Base-by-base conservation (phyloP, 2,329 filamentous ascomycete genomes). In the Mariannaea elegans region DNA sequence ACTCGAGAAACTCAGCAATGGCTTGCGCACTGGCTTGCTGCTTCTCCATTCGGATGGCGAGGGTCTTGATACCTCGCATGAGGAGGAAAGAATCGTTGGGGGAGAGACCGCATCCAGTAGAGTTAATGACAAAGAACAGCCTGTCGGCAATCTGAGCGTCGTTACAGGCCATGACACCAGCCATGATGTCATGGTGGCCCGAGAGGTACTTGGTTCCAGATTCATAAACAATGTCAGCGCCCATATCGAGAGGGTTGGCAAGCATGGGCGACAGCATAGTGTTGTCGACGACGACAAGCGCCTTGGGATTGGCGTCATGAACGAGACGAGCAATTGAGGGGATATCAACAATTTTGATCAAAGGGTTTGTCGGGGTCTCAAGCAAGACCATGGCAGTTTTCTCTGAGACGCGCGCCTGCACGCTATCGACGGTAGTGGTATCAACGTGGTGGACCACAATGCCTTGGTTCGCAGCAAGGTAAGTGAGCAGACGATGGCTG, bases 131-230 rank as follows among this genome's bases (percentile, higher is more conserved):
- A 79, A 97, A 98, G 81, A 91, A 99, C 67, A 99, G 88, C 73
- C 91, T 92, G 71, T 99, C 93, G 45, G 90, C 94, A 24, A 99
- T 81, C 3, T 87, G 81, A 4, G 87, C 77, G 72, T 97, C 90
- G 75, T 98, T 98, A 76, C 94, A 88, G 19, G 94, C 95, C 66
- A 99, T 91, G 27, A 99, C 93, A 64, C 96, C 95, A 9, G 95
- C 95, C 95, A 99, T 99, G 73, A 99, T 90, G 75, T 99, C 96
- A 82, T 99, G 95, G 76, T 99, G 95, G 29, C 95, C 95, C 1
- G 94, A 98, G 6, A 99, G 84, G 73, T 99, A 99, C 77, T 99
- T 99, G 21, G 95, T 99, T 56, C 95, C 95, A 23, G 92, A 97
- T 80, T 99, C 95, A 78, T 99, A 99, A 56, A 97, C 93, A 67